Evolutionary conservation across 176 grass and related monocot species (phyloP), one percentile per base, ranked within the genome.

Genomic region (Triticum monococcum): DNA sequence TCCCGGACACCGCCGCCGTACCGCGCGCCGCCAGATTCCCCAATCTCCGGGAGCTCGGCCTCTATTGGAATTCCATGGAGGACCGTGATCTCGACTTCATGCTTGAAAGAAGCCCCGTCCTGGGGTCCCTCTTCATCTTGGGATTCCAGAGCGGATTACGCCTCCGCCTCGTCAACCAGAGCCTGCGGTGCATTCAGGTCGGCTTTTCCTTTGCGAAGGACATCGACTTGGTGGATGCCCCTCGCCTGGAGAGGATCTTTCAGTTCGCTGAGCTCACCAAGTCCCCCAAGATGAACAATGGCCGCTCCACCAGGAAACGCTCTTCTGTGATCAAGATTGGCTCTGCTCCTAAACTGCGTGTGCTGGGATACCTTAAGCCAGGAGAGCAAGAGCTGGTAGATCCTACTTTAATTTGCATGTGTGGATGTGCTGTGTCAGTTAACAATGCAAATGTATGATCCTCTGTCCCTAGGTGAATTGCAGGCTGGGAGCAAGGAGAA

Each of bases 31-130:
- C 69, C 35, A 8, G 9, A 24, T 79, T 86, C 77, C 65, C 65
- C 22, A 14, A 64, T 57, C 64, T 67, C 13, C 13, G 25, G 28
- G 64, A 67, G 28, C 64, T 67, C 64, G 64, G 28, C 64, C 12
- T 67, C 64, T 67, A 2, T 6, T 67, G 28, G 26, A 67, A 30
- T 17, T 6, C 16, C 36, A 64, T 84, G 37, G 17, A 31, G 71
- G 71, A 75, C 18, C 18, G 26, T 11, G 82, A 84, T 57, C 37
- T 84, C 10, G 71, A 25, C n/a, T 78, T 85, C 73, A n/a, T n/a
- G n/a, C n/a, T n/a, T n/a, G n/a, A n/a, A n/a, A 77, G 18, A 16
- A 52, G 72, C 83, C 83, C 72, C 72, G 26, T 36, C 12, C 72
- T 77, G 20, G 83, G 77, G 72, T 4, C 3, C 1, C 61, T 77